Base-by-base conservation (phyloP, 2,329 filamentous ascomycete species). In the Niveomyces coronatus region DNA sequence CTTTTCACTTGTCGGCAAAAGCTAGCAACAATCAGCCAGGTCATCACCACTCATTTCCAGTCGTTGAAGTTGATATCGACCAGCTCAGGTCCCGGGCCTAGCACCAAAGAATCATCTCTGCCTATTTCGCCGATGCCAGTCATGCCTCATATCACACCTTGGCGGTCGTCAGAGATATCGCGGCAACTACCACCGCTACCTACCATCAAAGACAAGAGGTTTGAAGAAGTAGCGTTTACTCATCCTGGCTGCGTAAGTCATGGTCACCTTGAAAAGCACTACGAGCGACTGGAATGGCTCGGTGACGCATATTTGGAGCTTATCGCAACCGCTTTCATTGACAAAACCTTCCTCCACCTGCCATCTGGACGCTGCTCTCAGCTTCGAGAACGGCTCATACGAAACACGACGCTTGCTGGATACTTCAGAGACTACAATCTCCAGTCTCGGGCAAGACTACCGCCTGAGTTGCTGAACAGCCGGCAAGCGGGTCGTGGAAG, bases 281-380 rank as follows among this genome's bases (percentile, higher is more conserved):
- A 95, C 57, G 88, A 95, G 52, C 74, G 76, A 14, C 74, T 95
- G 6, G 89, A 96, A 58, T 87, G 89, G 63, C 68, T 94, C 7
- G 89, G 89, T 6, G 89, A 96, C 55, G 82, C 85, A 15, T 89
- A 89, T 49, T 66, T 94, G 36, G 83, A 93, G 52, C 62, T 87
- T 36, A 76, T 87, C 32, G 76, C 87, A 5, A 79, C 83, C 0
- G 72, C 76, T 14, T 68, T 93, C 36, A 82, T 96, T 43, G 85
- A 77, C 57, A 65, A 77, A 41, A 83, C 76, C 8, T 91, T 88
- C 51, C 68, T 70, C 1, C 61, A 70, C 10, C 64, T 85, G 9
- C 54, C 74, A 1, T 69, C 82, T 0, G 87, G 87, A 3, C 72
- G 77, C 43, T 76, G 79, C 49, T 79, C 82, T 9, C 82, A 87